Base-by-base conservation (phyloP, 164 flowering plant species). In the Annona squamosa region DNA sequence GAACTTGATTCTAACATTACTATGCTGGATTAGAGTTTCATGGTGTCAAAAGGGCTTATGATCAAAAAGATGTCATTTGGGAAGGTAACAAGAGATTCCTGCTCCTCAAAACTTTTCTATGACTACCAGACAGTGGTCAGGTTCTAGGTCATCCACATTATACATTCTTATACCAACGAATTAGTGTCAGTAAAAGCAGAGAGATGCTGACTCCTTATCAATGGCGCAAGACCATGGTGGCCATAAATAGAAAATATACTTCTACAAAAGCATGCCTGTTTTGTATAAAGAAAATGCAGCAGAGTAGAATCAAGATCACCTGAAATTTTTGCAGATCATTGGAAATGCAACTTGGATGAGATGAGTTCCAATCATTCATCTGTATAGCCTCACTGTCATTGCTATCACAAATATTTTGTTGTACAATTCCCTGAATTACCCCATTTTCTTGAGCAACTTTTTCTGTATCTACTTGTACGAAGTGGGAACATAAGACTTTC, bases 321-420 rank as follows among this genome's bases (percentile, higher is more conserved):
- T 92, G 91, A 62, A 89, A 76, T 68, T 81, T 90, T 80, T 81
- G 84, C 74, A 86, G 69, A 79, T 87, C 90, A 63, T 82, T 90
- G 0, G 87, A 77, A 66, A 86, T 70, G 66, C 65, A 56, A 75
- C 43, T 63, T 65, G 82, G 71, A 75, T 81, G 84, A 67, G 59
- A 63, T 3, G 82, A 67, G 48, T 70, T 63, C 69, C 61, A 68
- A 62, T 70, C 46, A 76, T 72, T 77, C 73, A 71, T 48, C 45
- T 73, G 81, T 68, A 76, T 76, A 73, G 83, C 86, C 61, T 86
- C 77, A 4, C 80, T 70, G 64, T 71, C 70, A 72, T 77, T 67
- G 73, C 65, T 46, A 71, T 76, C 69, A 18, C 68, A 77, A 63
- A 57, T 26, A 48, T 56, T 43, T 37, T 17, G 10, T 18, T 13